A percentile compares a stretch with the other conserved stretches of the same genome.
Evolutionary conservation across 768 basidiomycete species (phyloP).

Genomic region (Lenzites betulinus): DNA sequence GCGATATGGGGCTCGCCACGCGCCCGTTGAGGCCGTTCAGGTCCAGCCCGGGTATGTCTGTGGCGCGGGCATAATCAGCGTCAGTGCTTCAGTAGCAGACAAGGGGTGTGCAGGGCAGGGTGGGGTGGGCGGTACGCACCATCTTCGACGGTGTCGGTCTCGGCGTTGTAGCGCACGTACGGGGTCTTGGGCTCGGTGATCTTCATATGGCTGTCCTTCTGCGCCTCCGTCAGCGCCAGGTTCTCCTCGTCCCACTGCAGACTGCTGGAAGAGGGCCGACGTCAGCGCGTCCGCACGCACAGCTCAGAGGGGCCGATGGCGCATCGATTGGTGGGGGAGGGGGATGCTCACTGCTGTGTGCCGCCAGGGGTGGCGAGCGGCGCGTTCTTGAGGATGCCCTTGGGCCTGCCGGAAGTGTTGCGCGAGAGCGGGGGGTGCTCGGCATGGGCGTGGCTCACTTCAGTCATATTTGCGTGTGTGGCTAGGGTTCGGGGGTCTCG

Average conservation of each 20-base stretch:
- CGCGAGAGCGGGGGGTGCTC: slow-evolving; percentile 53
- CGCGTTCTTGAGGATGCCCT: slow-evolving; percentile 88
- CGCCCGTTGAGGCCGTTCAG: slow-evolving; percentile 48
- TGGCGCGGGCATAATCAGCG: neutral
- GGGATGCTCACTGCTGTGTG: slow-evolving; percentile 46
- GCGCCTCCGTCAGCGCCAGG: slow-evolving; percentile 86
- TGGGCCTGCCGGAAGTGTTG: slow-evolving; percentile 63
- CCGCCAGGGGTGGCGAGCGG: slow-evolving; percentile 44
- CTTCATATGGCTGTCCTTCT: slow-evolving; percentile 97
- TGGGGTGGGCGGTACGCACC: slow-evolving; percentile 55
- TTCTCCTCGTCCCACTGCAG: slow-evolving; percentile 97
- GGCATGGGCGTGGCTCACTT: slow-evolving; percentile 4
- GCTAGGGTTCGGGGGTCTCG: neutral
- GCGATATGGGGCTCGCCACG: slow-evolving; percentile 41
- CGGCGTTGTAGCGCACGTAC: slow-evolving; percentile 88
- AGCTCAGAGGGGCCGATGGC: neutral
- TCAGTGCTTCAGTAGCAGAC: too few species aligned
- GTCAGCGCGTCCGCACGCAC: neutral
- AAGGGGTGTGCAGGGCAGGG: too few species aligned
- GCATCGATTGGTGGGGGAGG: neutral
- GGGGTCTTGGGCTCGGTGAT: slow-evolving; percentile 98
- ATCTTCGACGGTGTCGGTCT: slow-evolving; percentile 82
- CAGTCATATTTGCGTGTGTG: neutral
- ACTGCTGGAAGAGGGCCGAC: slow-evolving; percentile 44
- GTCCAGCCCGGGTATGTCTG: slow-evolving; percentile 85